Evolutionary conservation across 257 asterid genomes (phyloP).

Genomic region (Misopates orontium): DNA sequence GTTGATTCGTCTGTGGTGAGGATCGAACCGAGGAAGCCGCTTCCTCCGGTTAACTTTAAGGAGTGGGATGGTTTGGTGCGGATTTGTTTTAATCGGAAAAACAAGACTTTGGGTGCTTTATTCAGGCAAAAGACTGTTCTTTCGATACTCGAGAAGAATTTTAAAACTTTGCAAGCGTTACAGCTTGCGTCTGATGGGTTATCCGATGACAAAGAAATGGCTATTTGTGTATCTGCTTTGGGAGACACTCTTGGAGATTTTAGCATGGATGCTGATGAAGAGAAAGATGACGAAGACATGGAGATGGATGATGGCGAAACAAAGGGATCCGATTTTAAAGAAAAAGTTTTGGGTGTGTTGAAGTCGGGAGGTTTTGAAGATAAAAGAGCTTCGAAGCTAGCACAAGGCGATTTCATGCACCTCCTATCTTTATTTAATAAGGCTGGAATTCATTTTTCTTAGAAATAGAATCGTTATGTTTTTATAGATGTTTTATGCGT

Average conservation of each 20-base stretch:
- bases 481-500: too few species aligned
- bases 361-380: slow-evolving; percentile 72
- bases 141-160: slow-evolving; percentile 79
- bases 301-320: slow-evolving; percentile 71
- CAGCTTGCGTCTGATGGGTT: slow-evolving; percentile 50
- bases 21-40: slow-evolving; percentile 87
- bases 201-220: slow-evolving; percentile 53
- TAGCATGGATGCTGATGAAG: slow-evolving; percentile 57
- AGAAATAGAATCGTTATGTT: background rate
- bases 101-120: slow-evolving; percentile 79
- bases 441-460: slow-evolving; percentile 88
- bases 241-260: slow-evolving; percentile 72
- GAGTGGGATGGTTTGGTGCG: slow-evolving; percentile 98
- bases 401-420: slow-evolving; percentile 84
- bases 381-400: slow-evolving; percentile 71
- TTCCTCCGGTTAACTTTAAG: slow-evolving; percentile 76
- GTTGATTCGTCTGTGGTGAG: slow-evolving; percentile 95
- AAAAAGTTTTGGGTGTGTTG: slow-evolving; percentile 62
- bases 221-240: slow-evolving; percentile 62
- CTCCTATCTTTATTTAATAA: slow-evolving; percentile 71
- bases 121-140: slow-evolving; percentile 76
- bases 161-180: slow-evolving; percentile 74
- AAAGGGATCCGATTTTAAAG: slow-evolving; percentile 63
- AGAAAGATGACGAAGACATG: slow-evolving; percentile 59
- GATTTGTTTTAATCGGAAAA: slow-evolving; percentile 88